phyloP scores from a whole-genome alignment of 345 rosid genomes.

The Eucalyptus brandiana region DNA sequence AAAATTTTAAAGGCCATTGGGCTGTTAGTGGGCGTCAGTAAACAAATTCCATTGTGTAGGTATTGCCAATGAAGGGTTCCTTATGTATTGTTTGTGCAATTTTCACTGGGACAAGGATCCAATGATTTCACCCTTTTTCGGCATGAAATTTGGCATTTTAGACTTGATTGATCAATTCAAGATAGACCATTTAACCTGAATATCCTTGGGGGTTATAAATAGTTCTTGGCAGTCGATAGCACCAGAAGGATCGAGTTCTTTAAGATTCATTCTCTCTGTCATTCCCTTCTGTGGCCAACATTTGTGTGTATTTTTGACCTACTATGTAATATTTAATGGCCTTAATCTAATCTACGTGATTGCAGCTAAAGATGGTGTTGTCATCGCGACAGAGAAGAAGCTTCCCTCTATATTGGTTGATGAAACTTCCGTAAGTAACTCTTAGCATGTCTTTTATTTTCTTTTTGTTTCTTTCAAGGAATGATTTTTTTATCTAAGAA shows the following conservation, averaged over 20 bases:
- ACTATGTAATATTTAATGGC: neutral
- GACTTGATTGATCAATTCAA: neutral
- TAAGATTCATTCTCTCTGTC: neutral
- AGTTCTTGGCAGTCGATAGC: neutral
- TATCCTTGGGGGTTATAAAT: neutral
- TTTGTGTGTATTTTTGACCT: neutral
- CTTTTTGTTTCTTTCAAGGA: neutral
- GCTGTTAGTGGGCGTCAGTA: neutral
- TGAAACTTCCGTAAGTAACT: constrained; percentile 68
- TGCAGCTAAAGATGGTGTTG: constrained; percentile 93
- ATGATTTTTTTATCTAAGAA: neutral
- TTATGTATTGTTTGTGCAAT: neutral
- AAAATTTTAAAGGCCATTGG: neutral
- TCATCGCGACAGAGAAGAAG: constrained; percentile 89
- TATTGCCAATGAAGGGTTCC: neutral
- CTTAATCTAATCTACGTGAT: neutral
- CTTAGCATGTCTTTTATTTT: neutral
- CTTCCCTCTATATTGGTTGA: constrained; percentile 90
- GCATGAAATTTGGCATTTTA: neutral
- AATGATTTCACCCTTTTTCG: neutral
- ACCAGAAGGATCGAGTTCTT: neutral
- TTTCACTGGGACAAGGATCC: neutral
- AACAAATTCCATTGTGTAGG: neutral
- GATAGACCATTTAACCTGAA: neutral
- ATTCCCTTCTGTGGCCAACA: neutral